Conservation (phyloP, 129 eudicot species). For the Centaurea solstitialis region DNA sequence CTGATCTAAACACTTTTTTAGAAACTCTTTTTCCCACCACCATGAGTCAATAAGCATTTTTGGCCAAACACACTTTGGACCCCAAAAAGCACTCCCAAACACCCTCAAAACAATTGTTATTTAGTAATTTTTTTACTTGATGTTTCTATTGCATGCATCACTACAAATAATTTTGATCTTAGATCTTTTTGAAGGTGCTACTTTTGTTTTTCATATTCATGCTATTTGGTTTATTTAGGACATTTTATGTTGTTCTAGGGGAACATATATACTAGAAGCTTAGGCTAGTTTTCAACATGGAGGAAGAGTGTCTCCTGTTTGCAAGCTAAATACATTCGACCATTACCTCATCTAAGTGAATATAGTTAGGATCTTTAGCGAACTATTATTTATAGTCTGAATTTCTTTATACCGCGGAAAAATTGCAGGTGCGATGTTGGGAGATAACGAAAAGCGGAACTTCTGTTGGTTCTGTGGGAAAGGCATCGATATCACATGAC, state of each 20-base stretch:
- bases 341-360: not conserved
- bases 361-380: not conserved
- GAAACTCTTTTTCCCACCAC: too few relatives aligned
- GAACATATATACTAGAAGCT: not conserved
- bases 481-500: slow-evolving; percentile 81
- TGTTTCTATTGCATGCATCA: not conserved
- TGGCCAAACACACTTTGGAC: too few relatives aligned
- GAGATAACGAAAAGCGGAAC: slow-evolving; percentile 74
- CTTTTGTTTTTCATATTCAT: not conserved
- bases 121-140: not conserved
- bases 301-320: not conserved
- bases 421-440: slow-evolving; percentile 88
- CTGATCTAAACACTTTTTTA: too few relatives aligned
- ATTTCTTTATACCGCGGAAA: not conserved
- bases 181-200: not conserved
- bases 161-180: not conserved
- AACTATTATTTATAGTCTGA: slow-evolving; percentile 1
- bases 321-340: not conserved
- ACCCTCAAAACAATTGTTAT: too few relatives aligned
- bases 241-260: not conserved
- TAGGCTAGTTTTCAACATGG: not conserved
- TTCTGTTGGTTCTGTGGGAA: slow-evolving; percentile 54
- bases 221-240: not conserved
- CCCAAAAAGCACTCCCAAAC: too few relatives aligned
- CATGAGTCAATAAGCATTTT: too few relatives aligned